These are phyloP conservation scores for Saccharomyces hybrid DNA, from an alignment of 1,139 yeast genomes.

Conservation along the genomic window DNA sequence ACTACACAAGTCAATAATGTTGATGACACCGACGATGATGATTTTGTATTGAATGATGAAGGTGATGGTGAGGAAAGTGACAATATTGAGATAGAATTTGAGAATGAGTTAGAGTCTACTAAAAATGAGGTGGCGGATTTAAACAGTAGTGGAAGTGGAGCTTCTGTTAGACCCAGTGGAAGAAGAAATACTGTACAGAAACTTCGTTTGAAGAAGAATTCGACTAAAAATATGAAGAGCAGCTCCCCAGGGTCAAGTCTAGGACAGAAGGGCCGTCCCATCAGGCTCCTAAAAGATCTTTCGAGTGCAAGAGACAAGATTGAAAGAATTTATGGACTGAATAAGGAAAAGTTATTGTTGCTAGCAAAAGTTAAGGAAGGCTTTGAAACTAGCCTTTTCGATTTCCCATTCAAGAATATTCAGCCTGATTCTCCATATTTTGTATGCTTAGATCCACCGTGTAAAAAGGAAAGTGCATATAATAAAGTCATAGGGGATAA, in stretches of 20 bases:
- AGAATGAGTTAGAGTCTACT: conserved; percentile 13
- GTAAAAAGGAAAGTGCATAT: conserved; percentile 5
- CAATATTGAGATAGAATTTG: conserved; percentile 14
- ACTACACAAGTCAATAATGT: conserved; percentile 1
- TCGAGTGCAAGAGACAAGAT: conserved; percentile 36
- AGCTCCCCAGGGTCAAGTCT: conserved; percentile 6
- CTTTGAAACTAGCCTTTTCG: conserved; percentile 34
- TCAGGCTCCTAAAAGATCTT: conserved; percentile 29
- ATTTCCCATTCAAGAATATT: conserved; percentile 20
- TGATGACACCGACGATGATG: neutral
- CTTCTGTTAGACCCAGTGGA: neutral
- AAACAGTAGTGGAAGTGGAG: neutral
- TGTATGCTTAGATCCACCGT: conserved; percentile 11
- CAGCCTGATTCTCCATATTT: conserved; percentile 14
- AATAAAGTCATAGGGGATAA: conserved; percentile 18
- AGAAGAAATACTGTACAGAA: conserved; percentile 6
- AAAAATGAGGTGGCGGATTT: conserved; percentile 1
- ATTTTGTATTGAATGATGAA: conserved; percentile 2
- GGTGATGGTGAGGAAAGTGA: conserved; percentile 7
- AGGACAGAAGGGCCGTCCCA: conserved; percentile 19
- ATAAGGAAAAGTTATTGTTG: conserved; percentile 29
- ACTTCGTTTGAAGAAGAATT: neutral
- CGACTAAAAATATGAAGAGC: conserved; percentile 3
- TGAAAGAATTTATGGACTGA: conserved; percentile 33
- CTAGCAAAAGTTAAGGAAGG: conserved; percentile 32